Conservation (phyloP, 148 eudicot species). For the Diospyros lotus region DNA sequence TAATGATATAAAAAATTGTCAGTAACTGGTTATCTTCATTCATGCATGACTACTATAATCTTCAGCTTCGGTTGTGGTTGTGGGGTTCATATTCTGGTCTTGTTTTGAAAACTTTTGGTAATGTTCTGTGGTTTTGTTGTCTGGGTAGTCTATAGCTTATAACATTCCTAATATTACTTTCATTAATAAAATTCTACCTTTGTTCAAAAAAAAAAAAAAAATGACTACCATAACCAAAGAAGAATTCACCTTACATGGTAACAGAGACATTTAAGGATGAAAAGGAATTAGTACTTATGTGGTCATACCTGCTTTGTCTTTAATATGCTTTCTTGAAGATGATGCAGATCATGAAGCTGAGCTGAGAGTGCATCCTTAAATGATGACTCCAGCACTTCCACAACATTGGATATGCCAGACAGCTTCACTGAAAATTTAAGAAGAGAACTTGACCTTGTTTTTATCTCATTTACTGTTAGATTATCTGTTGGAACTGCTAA, state of each 20-base stretch:
- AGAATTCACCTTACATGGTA: neutral
- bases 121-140: too few species aligned
- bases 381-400: constrained; percentile 81
- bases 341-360: constrained; percentile 74
- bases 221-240: too few species aligned
- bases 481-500: constrained; percentile 61
- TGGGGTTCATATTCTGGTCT: too few species aligned
- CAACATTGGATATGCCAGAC: constrained; percentile 61
- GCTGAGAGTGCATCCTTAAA: constrained; percentile 78
- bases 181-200: too few species aligned
- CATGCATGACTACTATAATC: neutral
- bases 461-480: constrained; percentile 45
- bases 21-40: neutral
- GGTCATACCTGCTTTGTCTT: constrained; percentile 84
- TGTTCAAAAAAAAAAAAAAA: too few species aligned
- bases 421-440: constrained; percentile 57
- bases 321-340: constrained; percentile 75
- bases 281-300: too few species aligned
- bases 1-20: neutral
- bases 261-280: neutral
- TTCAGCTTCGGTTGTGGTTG: too few species aligned
- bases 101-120: too few species aligned
- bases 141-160: too few species aligned
- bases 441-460: constrained; percentile 41
- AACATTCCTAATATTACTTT: too few species aligned